These are phyloP conservation scores for Emergomyces orientalis DNA, from an alignment of 2,329 filamentous ascomycete species.

Conservation along the genomic window DNA sequence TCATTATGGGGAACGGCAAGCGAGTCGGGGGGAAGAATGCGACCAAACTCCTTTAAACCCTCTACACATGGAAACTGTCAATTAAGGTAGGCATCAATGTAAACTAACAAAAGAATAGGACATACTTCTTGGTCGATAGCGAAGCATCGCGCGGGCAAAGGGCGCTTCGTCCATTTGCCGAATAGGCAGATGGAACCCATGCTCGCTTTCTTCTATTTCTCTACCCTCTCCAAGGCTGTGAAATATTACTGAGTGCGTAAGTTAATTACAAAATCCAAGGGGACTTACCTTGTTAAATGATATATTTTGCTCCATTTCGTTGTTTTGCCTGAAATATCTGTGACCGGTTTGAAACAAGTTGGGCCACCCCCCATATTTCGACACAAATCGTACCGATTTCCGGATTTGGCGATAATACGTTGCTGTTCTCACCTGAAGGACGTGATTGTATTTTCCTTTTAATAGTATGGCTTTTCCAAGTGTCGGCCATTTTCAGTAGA, in stretches of 20 bases:
- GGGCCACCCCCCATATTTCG: neutral
- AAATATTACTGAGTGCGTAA: neutral
- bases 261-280: neutral
- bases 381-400: neutral
- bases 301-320: conserved; percentile 20
- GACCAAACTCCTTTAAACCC: conserved; percentile 24
- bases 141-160: conserved; percentile 23
- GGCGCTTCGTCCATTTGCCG: neutral
- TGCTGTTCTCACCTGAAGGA: conserved; percentile 2
- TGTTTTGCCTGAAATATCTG: conserved; percentile 18
- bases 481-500: neutral
- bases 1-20: conserved; percentile 20
- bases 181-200: neutral
- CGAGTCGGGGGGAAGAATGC: conserved; percentile 22
- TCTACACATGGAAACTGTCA: conserved; percentile 12
- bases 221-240: neutral
- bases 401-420: neutral
- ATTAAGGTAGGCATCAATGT: conserved; percentile 4
- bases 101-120: conserved; percentile 6
- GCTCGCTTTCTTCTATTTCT: neutral
- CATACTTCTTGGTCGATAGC: conserved; percentile 21
- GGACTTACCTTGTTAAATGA: conserved; percentile 16
- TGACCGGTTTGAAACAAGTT: neutral
- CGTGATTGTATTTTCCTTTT: too few species aligned
- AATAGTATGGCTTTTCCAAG: conserved; percentile 17